Percentiles rank a stretch among this genome's conserved stretches.
Evolutionary conservation across 495 filamentous ascomycete genomes (phyloP).

Genomic region (Talaromyces nanjingensis): DNA sequence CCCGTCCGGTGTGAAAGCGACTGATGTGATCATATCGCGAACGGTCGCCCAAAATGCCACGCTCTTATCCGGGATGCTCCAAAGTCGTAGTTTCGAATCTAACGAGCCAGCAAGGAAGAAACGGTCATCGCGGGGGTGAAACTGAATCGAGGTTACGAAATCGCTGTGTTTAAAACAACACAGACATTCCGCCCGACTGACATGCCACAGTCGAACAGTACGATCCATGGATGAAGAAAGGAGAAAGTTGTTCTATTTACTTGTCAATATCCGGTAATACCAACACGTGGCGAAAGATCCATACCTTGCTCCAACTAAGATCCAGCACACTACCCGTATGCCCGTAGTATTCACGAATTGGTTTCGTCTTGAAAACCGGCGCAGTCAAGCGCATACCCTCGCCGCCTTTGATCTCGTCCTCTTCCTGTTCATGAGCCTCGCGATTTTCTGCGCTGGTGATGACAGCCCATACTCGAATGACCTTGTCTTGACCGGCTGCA

Average conservation of each 20-base stretch:
- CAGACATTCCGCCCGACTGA: slow-evolving; percentile 76
- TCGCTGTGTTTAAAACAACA: slow-evolving; percentile 96
- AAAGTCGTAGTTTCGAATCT: slow-evolving; percentile 85
- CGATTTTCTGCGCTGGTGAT: slow-evolving; percentile 78
- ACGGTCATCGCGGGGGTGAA: slow-evolving; percentile 90
- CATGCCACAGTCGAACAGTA: slow-evolving; percentile 92
- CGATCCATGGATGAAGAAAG: slow-evolving; percentile 98
- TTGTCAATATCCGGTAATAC: neutral
- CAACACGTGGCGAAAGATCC: neutral
- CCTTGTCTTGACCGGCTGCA: slow-evolving; percentile 76
- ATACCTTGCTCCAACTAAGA: slow-evolving; percentile 91
- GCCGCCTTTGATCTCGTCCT: slow-evolving; percentile 50
- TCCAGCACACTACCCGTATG: slow-evolving; percentile 86
- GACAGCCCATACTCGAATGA: slow-evolving; percentile 87
- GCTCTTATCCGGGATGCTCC: slow-evolving; percentile 95
- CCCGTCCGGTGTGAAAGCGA: slow-evolving; percentile 89
- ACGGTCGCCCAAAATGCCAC: slow-evolving; percentile 81
- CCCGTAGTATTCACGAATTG: slow-evolving; percentile 71
- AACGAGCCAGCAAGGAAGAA: slow-evolving; percentile 95
- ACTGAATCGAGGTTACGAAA: slow-evolving; percentile 90
- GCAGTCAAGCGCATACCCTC: slow-evolving; percentile 58
- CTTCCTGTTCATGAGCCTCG: slow-evolving; percentile 59
- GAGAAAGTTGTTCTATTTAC: slow-evolving; percentile 77
- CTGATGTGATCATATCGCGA: slow-evolving; percentile 87
- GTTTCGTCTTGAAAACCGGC: slow-evolving; percentile 80